A percentile compares a stretch with the other conserved stretches of the same genome.
Conservation (phyloP, 805 yeast genomes). For the Kluyveromyces siamensis region DNA sequence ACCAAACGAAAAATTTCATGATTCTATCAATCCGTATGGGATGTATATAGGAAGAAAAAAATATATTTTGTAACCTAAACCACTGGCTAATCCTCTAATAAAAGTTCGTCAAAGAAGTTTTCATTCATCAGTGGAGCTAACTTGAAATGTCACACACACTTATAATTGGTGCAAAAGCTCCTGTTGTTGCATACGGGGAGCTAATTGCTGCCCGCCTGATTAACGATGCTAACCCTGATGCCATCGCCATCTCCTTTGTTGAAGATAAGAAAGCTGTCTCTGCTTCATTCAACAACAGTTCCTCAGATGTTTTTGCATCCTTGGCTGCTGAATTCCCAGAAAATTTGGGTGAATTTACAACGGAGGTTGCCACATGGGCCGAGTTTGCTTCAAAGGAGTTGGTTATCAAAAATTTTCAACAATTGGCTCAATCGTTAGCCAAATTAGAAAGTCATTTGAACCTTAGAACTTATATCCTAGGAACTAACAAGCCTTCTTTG, state of each 20-base stretch:
- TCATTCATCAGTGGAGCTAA: not conserved
- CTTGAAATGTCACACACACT: slow-evolving; percentile 38
- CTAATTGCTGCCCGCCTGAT: slow-evolving; percentile 71
- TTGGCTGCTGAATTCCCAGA: slow-evolving; percentile 48
- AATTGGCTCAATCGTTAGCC: slow-evolving; percentile 67
- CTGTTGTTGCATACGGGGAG: slow-evolving; percentile 68
- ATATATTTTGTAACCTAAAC: too few relatives aligned
- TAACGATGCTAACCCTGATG: slow-evolving; percentile 41
- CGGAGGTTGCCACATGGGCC: slow-evolving; percentile 51
- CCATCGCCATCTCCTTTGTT: slow-evolving; percentile 53
- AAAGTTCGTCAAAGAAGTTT: too few relatives aligned
- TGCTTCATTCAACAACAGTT: slow-evolving; percentile 39
- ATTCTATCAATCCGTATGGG: not conserved
- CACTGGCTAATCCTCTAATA: too few relatives aligned
- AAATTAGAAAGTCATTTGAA: slow-evolving; percentile 74
- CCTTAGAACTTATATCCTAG: slow-evolving; percentile 71
- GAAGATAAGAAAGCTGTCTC: slow-evolving; percentile 63
- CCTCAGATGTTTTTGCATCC: slow-evolving; percentile 37
- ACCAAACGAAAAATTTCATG: not conserved
- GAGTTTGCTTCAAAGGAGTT: slow-evolving; percentile 59
- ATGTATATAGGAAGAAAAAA: not conserved
- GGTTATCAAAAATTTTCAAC: slow-evolving; percentile 80
- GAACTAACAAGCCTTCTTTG: slow-evolving; percentile 48
- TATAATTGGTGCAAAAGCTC: slow-evolving; percentile 79
- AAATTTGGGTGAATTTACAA: slow-evolving; percentile 24